phyloP scores from a whole-genome alignment of 1,284 basidiomycete genomes.

The Pseudozyma flocculosa region DNA sequence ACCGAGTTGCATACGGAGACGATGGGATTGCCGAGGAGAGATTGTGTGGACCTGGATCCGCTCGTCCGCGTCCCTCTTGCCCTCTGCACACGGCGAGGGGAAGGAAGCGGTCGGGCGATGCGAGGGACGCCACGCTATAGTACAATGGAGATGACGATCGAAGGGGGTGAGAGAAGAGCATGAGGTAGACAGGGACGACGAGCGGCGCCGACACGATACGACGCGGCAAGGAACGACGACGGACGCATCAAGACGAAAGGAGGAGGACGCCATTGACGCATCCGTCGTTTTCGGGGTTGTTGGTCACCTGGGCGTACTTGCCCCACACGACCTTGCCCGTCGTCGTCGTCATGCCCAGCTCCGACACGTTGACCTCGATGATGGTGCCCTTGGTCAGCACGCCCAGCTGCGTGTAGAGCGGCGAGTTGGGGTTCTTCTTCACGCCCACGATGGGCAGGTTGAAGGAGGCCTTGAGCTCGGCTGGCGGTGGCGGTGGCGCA shows the following conservation, averaged over 20 bases:
- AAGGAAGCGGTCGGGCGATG: not conserved
- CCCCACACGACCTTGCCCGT: slow-evolving; percentile 83
- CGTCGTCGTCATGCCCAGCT: slow-evolving; percentile 88
- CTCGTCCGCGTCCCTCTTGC: too few relatives aligned
- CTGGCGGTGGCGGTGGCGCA: slow-evolving; percentile 59
- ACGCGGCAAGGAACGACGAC: too few relatives aligned
- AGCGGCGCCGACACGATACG: too few relatives aligned
- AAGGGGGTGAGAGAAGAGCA: too few relatives aligned
- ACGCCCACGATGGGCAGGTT: slow-evolving; percentile 96
- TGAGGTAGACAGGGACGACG: too few relatives aligned
- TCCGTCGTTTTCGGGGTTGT: slow-evolving; percentile 57
- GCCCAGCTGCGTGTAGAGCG: slow-evolving; percentile 84
- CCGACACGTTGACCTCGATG: slow-evolving; percentile 84
- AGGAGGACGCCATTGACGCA: slow-evolving; percentile 54
- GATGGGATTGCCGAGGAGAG: too few relatives aligned
- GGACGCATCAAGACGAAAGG: slow-evolving; percentile 27
- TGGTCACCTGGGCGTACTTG: slow-evolving; percentile 88
- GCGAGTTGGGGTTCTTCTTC: slow-evolving; percentile 99
- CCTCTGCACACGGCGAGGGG: not conserved
- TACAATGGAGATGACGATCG: too few relatives aligned
- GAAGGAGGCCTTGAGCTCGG: slow-evolving; percentile 97
- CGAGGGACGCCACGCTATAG: not conserved
- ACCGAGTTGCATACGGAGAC: too few relatives aligned
- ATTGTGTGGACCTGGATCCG: too few relatives aligned
- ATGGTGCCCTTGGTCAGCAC: slow-evolving; percentile 98